Evolutionary conservation across 352 stramenopile genomes (phyloP).

Genomic region (Phytophthora palmivora): DNA sequence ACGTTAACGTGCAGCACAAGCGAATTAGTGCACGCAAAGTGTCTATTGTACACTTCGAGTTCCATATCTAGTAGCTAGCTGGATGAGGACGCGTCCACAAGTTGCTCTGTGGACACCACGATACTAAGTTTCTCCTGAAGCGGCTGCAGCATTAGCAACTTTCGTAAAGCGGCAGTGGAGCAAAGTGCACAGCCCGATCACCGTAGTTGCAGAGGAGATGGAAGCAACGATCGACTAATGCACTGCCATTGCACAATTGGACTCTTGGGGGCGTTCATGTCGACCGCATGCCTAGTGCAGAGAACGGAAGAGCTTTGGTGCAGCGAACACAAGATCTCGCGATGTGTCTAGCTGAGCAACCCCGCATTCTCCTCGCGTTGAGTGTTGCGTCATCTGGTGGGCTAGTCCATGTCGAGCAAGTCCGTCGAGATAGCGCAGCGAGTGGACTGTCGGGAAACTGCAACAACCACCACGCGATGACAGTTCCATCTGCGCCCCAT

Average conservation of each 20-base stretch:
- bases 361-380: conserved; percentile 31
- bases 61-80: not conserved
- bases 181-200: conserved; percentile 5
- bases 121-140: conserved; percentile 16
- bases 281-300: conserved; percentile 17
- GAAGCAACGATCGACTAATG: conserved; percentile 22
- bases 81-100: not conserved
- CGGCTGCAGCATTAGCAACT: conserved; percentile 33
- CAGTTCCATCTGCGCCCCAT: conserved; percentile 22
- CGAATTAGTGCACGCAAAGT: conserved; percentile 1
- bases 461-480: conserved; percentile 36
- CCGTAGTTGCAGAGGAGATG: conserved; percentile 1
- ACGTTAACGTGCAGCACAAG: conserved; percentile 1
- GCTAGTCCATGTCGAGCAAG: conserved; percentile 19
- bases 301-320: conserved; percentile 16
- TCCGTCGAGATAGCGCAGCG: conserved; percentile 27
- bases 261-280: conserved; percentile 9
- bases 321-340: not conserved
- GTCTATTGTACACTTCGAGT: conserved; percentile 6
- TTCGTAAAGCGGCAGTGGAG: not conserved
- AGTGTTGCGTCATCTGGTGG: conserved; percentile 19
- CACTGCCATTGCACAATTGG: conserved; percentile 19
- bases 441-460: conserved; percentile 27
- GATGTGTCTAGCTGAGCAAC: conserved; percentile 19
- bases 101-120: not conserved